Evolutionary conservation across 805 yeast genomes (phyloP), one percentile per base, ranked within the genome.

Genomic region (Nakazawaea wyomingensis): DNA sequence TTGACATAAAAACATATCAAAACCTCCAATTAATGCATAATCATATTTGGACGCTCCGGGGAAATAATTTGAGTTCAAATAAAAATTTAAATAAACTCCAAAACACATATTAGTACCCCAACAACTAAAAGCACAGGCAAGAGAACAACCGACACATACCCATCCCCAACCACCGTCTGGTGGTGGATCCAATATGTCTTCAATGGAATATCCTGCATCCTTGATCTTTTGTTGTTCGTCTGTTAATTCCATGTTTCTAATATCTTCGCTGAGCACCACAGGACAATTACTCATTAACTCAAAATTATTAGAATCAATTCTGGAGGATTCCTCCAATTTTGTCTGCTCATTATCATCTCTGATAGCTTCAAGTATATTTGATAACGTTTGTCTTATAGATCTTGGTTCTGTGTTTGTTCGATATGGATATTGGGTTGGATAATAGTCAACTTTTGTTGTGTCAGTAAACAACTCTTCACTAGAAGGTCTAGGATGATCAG

Each of bases 71-170:
- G 65, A 47, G 9, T 64, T 54, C 9, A 72, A 49, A 53, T 76
- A 79, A 54, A 65, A 74, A 34, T 69, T 61, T 16, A 80, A 59
- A 52, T 72, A 74, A 3, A 80, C 77, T 11, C 83, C 82, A 52
- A 66, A 79, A 0, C 71, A 65, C 8, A 77, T 65, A 49, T 74
- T 77, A 8, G 71, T 56, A 21, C 82, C 82, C 81, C 81, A 76
- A 4, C 77, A 68, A 37, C 72, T 60, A 41, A 71, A 49, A 41
- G 63, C 51, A 54, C 54, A 43, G 19, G 41, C 24, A 48, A 60
- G 36, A 46, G 54, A 62, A 61, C 68, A 52, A 54, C 30, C 21
- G 60, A 69, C 59, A 55, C 72, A 52, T 2, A 70, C 60, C 82
- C 82, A 78, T 5, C 43, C 49, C 14, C 35, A 39, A 7, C 49